A percentile compares a stretch with the other conserved stretches of the same genome.
These are phyloP conservation scores for Silene uniflora DNA, from an alignment of 148 eudicot species.

Conservation along the genomic window DNA sequence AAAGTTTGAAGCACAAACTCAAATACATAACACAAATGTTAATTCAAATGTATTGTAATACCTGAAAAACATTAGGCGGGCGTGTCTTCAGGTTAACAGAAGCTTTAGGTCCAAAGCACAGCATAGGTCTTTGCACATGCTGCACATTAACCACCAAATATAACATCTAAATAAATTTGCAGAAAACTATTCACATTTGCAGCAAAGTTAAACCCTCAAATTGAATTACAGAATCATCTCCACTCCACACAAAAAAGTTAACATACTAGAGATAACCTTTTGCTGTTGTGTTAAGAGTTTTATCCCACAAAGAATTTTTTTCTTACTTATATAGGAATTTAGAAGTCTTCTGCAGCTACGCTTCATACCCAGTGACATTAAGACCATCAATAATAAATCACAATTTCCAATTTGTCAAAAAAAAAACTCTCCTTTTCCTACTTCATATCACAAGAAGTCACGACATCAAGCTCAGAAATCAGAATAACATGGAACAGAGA, in stretches of 20 bases:
- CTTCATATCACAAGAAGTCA: no score
- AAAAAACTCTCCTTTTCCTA: no score
- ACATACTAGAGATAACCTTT: neutral
- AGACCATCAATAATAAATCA: no score
- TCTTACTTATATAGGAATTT: neutral
- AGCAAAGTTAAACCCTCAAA: neutral
- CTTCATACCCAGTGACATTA: no score
- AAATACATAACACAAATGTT: neutral
- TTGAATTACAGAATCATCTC: neutral
- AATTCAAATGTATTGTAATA: slow-evolving; percentile 20
- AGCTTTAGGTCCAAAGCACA: slow-evolving; percentile 95
- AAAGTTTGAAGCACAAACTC: neutral
- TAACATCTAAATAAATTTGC: slow-evolving; percentile 2
- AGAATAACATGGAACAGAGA: no score
- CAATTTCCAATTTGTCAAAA: no score
- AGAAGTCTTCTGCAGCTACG: no score
- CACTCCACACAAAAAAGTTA: neutral
- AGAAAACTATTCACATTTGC: neutral
- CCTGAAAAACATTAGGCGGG: slow-evolving; percentile 84
- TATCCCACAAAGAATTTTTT: neutral
- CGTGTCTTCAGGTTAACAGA: slow-evolving; percentile 68
- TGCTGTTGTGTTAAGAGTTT: neutral
- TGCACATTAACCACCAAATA: slow-evolving; percentile 39
- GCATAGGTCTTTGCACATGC: slow-evolving; percentile 95
- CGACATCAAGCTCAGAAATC: no score